These are phyloP conservation scores for Tolypocladium album DNA, from an alignment of 2,329 filamentous ascomycete genomes.

Conservation along the genomic window DNA sequence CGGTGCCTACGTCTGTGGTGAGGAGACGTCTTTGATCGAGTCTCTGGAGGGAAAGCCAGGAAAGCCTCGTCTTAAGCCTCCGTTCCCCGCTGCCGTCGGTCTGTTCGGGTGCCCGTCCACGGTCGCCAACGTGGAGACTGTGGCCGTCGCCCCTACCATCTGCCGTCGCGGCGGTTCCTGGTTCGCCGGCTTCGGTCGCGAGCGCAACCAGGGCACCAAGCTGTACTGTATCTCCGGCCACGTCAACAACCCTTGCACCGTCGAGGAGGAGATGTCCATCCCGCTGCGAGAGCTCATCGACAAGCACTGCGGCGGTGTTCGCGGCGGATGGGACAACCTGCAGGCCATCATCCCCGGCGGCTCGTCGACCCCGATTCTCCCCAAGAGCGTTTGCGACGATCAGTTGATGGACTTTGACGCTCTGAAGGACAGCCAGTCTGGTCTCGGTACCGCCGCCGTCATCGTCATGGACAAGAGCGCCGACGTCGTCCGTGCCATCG, in stretches of 20 bases:
- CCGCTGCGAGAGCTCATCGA: slow-evolving; percentile 93
- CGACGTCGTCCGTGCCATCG: slow-evolving; percentile 89
- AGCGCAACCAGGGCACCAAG: slow-evolving; percentile 95
- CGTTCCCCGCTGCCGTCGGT: slow-evolving; percentile 94
- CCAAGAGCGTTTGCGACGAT: slow-evolving; percentile 81
- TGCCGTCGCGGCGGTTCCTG: slow-evolving; percentile 83
- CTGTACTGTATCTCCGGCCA: slow-evolving; percentile 97
- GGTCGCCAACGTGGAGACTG: slow-evolving; percentile 94
- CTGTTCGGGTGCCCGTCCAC: slow-evolving; percentile 97
- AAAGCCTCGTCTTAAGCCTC: slow-evolving; percentile 96
- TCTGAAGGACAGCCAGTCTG: slow-evolving; percentile 93
- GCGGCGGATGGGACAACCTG: slow-evolving; percentile 95
- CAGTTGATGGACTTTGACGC: slow-evolving; percentile 99
- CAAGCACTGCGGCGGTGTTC: slow-evolving; percentile 94
- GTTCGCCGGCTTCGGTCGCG: slow-evolving; percentile 90
- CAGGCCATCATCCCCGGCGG: slow-evolving; percentile 92
- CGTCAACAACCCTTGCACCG: slow-evolving; percentile 96
- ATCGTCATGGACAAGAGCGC: slow-evolving; percentile 99
- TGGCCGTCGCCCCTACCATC: slow-evolving; percentile 92
- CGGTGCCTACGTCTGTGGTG: slow-evolving; percentile 95
- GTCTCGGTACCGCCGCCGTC: slow-evolving; percentile 92
- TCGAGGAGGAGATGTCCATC: slow-evolving; percentile 99
- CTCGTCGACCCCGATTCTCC: slow-evolving; percentile 91
- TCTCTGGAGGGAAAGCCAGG: slow-evolving; percentile 97
- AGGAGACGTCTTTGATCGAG: slow-evolving; percentile 97